Evolutionary conservation across 345 rosid species (phyloP), one percentile per base, ranked within the genome.

Genomic region (Diplotaxis tenuifolia): DNA sequence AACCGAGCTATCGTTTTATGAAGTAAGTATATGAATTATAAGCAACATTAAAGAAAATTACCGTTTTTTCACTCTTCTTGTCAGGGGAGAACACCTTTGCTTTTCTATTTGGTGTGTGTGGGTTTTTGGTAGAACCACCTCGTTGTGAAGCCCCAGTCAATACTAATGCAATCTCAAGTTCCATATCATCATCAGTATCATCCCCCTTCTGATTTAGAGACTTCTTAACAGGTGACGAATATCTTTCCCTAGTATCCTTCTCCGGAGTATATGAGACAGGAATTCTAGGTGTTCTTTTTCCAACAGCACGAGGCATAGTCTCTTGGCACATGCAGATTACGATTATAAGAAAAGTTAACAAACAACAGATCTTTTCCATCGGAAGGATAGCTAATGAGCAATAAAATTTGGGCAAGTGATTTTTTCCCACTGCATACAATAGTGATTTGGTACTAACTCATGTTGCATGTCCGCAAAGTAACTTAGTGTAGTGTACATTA

Each of bases 211-310:
- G 73, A 79, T 77, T 83, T 71, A 77, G 62, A 76, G 84, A 86
- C 60, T 77, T 89, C 76, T 84, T 83, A 62, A 68, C 76, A 68
- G 96, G 87, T 62, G 93, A 82, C 75, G 83, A 65, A 80, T 76
- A 86, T 64, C 77, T 85, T 69, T 81, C 84, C 23, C 72, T 77
- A 62, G 60, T 78, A 73, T 77, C 87, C 80, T 84, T 90, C 60
- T 85, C 87, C 70, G 36, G 78, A 63, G 87, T 67, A 82, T 70
- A 80, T 59, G 89, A 75, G 79, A 88, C 83, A 56, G 93, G 91
- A 59, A 90, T 85, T 68, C 96, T 86, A 69, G 96, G 96, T 57
- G 91, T 90, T 84, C 96, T 82, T 85, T 86, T 90, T 42, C 93
- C 96, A 79, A 90, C 93, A 68, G 91, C 91, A 75, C 93, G 91